Base-by-base conservation (phyloP, 257 asterid species). In the Solanum arcanum region DNA sequence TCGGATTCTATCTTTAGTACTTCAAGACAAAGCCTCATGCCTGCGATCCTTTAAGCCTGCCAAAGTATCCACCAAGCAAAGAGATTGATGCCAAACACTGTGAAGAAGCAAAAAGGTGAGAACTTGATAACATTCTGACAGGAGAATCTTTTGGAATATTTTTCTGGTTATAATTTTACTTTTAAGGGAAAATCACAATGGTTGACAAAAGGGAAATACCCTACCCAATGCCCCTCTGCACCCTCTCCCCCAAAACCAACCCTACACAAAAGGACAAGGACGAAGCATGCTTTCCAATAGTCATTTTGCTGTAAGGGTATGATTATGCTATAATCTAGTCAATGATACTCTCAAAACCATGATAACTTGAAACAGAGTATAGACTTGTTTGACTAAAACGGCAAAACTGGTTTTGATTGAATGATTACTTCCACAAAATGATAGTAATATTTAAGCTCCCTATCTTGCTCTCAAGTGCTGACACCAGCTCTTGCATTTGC, bases 11-110 rank as follows among this genome's bases (percentile, higher is more conserved):
- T 89, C n/a, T 64, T 90, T 91, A 97, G 99, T 97, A 95, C 88
- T 97, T 97, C 95, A 94, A 90, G 96, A 92, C 96, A 27, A 94
- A 90, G 93, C 99, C 99, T 35, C 89, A 89, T 66, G 97, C 99
- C 60, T 95, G 99, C 87, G 99, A 96, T 84, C 99, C 99, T 7
- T 94, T 96, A 42, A 93, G 97, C 93, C 88, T 97, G 89, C 99
- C 99, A 5, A 93, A 93, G 89, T 97, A 97, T 86, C 95, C 98
- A 37, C 99, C 99, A 23, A 94, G 99, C 90, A 97, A 97, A 91
- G 99, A 97, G 93, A 97, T 97, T 27, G 98, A 97, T 90, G 94
- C 94, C 47, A 97, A 97, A 86, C 94, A 92, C 42, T 95, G 91
- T 1, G 98, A 97, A 89, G 99, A 95, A 21, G 91, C 93, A 74